Evolutionary conservation across 106 monocot species (phyloP).

Genomic region (Allium fistulosum): DNA sequence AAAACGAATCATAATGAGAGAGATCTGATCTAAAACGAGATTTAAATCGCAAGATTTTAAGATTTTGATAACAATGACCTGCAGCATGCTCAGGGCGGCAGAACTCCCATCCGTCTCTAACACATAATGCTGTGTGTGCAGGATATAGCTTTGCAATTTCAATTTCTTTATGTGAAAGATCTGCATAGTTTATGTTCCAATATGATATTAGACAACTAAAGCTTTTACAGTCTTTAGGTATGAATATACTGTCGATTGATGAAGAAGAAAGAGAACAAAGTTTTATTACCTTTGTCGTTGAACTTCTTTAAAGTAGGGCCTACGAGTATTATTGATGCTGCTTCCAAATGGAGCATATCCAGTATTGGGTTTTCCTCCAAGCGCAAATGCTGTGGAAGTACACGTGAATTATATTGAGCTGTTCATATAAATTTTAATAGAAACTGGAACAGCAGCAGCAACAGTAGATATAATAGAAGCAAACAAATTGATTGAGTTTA

Average conservation of each 20-base stretch:
- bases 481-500: too few relatives aligned
- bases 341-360: conserved; percentile 77
- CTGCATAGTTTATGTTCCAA: conserved; percentile 25
- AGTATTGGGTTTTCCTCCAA: conserved; percentile 94
- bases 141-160: conserved; percentile 77
- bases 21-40: background rate
- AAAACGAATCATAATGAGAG: too few relatives aligned
- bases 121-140: conserved; percentile 75
- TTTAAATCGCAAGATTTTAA: too few relatives aligned
- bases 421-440: background rate
- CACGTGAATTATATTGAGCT: conserved; percentile 1
- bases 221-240: too few relatives aligned
- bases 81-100: conserved; percentile 63
- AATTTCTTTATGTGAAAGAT: conserved; percentile 64
- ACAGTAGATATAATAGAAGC: too few relatives aligned
- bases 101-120: conserved; percentile 90
- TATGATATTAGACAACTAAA: too few relatives aligned
- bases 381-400: conserved; percentile 59
- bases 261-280: too few relatives aligned
- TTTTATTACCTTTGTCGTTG: conserved; percentile 71
- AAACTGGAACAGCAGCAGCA: background rate
- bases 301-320: conserved; percentile 94
- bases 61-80: conserved; percentile 26
- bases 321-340: conserved; percentile 76
- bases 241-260: too few relatives aligned